Evolutionary conservation across 306 rosid genomes (phyloP).

Genomic region (Sesbania bispinosa): DNA sequence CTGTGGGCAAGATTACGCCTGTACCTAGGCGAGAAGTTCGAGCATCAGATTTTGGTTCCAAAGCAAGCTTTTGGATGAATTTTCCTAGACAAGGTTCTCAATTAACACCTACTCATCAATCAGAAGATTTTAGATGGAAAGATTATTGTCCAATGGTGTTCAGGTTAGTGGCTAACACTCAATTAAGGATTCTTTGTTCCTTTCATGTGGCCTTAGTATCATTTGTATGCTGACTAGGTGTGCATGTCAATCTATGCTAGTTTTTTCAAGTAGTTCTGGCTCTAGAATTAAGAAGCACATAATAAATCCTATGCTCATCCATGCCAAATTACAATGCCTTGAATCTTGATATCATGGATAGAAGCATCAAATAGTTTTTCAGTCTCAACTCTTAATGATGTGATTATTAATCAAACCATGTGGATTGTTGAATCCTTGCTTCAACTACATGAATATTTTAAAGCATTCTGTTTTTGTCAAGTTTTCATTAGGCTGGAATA

Average conservation of each 20-base stretch:
- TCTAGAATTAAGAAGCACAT: too few relatives aligned
- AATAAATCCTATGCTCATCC: too few relatives aligned
- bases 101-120: constrained; percentile 83
- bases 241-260: neutral
- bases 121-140: constrained; percentile 92
- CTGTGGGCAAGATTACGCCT: constrained; percentile 93
- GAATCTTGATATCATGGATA: too few relatives aligned
- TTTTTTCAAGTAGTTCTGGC: neutral
- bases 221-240: constrained; percentile 12
- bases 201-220: constrained; percentile 1
- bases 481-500: too few relatives aligned
- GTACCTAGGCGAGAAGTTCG: constrained; percentile 83
- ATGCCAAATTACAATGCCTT: too few relatives aligned
- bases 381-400: too few relatives aligned
- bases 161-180: constrained; percentile 47
- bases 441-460: too few relatives aligned
- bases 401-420: too few relatives aligned
- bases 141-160: constrained; percentile 96
- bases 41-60: constrained; percentile 74
- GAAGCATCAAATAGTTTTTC: too few relatives aligned
- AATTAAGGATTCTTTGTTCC: constrained; percentile 7
- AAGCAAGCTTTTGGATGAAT: constrained; percentile 95
- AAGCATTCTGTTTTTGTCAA: too few relatives aligned
- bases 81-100: constrained; percentile 89
- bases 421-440: too few relatives aligned